Base-by-base conservation (phyloP, 371 early-diverging fungal genomes). In the Mucor racemosus region DNA sequence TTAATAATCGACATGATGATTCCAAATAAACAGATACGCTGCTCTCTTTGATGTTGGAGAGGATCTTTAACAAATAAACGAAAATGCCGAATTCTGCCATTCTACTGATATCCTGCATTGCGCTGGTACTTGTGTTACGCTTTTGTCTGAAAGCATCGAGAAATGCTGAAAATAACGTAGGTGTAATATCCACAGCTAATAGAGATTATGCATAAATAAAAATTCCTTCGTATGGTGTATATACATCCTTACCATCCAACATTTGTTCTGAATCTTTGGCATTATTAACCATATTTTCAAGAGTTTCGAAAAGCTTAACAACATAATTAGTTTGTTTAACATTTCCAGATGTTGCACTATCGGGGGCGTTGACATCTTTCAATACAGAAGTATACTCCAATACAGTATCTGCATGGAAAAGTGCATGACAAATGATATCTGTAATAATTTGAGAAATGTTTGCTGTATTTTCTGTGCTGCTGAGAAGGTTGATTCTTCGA, bases 21-120 rank as follows among this genome's bases (percentile, higher is more conserved):
- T 74, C 34, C 36, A 82, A 41, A 56, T 75, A 73, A 10, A 34
- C 61, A 1, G 64, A 53, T 10, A 60, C 41, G 11, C 31, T 17
- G 5, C 17, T 53, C 5, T 57, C 56, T 39, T 69, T 65, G 14
- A 64, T 57, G 7, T 0, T 38, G 48, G 5, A 60, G 50, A 26
- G 9, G 5, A 80, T 70, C 7, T 56, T 69, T 7, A 68, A 54
- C 46, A 73, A 46, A 42, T 75, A 68, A 13, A 72, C 53, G 58
- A 80, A 77, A 11, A 82, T 71, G 1, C 79, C 80, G 56, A 80
- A 80, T 56, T 82, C 83, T 11, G 74, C 78, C 39, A 59, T 71
- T 44, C 78, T 72, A 26, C 65, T 69, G 1, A 65, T 46, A 57
- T 79, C 76, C 40, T 81, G 75, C 60, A 68, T 65, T 5, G 75